Evolutionary conservation across 371 early-diverging fungal species (phyloP).

Genomic region (Vairimorpha apis): DNA sequence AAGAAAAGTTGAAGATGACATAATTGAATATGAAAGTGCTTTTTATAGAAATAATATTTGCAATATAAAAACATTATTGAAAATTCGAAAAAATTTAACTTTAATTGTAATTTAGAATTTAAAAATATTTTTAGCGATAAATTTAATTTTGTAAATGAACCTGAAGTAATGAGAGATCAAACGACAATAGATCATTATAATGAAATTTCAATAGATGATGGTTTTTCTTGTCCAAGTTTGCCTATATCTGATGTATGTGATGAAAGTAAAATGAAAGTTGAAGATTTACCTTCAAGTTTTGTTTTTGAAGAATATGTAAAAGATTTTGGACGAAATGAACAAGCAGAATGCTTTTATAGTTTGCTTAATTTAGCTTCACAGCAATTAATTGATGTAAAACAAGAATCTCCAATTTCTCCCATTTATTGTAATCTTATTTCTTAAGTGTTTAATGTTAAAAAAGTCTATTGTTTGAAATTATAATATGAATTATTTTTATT

Average conservation of each 20-base stretch:
- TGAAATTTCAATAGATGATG: slow-evolving; percentile 7
- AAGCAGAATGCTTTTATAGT: slow-evolving; percentile 4
- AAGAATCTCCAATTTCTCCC: background rate
- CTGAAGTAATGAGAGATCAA: slow-evolving; percentile 15
- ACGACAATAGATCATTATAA: background rate
- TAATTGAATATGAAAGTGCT: background rate
- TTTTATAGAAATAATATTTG: slow-evolving; percentile 15
- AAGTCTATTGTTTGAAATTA: no score
- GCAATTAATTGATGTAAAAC: background rate
- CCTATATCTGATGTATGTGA: background rate
- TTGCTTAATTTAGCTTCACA: background rate
- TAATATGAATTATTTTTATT: no score
- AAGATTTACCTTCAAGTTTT: background rate
- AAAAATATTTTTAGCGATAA: background rate
- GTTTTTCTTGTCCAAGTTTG: no score
- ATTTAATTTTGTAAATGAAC: background rate
- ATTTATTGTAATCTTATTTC: slow-evolving; percentile 11
- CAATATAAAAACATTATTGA: background rate
- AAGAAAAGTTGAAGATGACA: slow-evolving; percentile 11
- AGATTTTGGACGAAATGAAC: background rate
- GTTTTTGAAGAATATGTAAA: background rate
- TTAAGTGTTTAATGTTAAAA: no score
- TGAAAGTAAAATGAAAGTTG: background rate
- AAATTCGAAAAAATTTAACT: background rate
- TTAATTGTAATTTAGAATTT: background rate